A percentile compares a stretch with the other conserved stretches of the same genome.
phyloP scores from a whole-genome alignment of 495 filamentous ascomycete species.

The Penicillium canariense region DNA sequence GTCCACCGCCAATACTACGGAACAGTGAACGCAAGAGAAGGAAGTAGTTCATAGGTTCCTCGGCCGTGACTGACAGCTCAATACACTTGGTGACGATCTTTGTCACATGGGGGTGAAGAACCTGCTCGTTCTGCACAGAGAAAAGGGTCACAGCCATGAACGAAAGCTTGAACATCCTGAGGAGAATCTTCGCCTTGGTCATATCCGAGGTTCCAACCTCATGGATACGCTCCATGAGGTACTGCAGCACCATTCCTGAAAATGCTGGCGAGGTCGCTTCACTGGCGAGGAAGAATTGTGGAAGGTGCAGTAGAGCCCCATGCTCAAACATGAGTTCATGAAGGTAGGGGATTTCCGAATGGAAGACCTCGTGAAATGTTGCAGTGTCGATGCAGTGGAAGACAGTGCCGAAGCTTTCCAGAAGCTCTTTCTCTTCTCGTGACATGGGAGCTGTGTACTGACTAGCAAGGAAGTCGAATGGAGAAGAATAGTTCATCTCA shows the following conservation, averaged over 20 bases:
- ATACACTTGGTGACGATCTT: slow-evolving; percentile 97
- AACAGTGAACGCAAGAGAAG: slow-evolving; percentile 88
- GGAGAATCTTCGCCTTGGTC: slow-evolving; percentile 83
- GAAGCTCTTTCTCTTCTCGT: slow-evolving; percentile 95
- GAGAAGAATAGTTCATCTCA: slow-evolving; percentile 72
- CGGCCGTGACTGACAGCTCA: slow-evolving; percentile 88
- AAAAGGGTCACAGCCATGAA: slow-evolving; percentile 99
- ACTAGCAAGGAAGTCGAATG: slow-evolving; percentile 85
- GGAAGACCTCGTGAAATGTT: slow-evolving; percentile 97
- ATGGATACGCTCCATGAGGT: slow-evolving; percentile 93
- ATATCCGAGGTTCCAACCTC: slow-evolving; percentile 91
- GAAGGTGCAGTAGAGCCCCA: slow-evolving; percentile 86
- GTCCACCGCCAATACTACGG: slow-evolving; percentile 91
- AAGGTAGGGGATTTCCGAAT: slow-evolving; percentile 91
- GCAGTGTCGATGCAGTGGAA: slow-evolving; percentile 99
- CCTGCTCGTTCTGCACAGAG: slow-evolving; percentile 89
- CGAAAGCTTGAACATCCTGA: slow-evolving; percentile 95
- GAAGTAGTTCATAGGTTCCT: slow-evolving; percentile 99
- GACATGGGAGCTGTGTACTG: slow-evolving; percentile 88
- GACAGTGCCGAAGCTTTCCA: slow-evolving; percentile 96
- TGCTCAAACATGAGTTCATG: slow-evolving; percentile 99
- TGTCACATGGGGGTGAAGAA: slow-evolving; percentile 90
- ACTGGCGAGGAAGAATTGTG: slow-evolving; percentile 96
- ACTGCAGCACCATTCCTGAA: slow-evolving; percentile 94
- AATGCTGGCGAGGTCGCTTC: slow-evolving; percentile 97